Evolutionary conservation across 1,139 yeast genomes (phyloP), one percentile per base, ranked within the genome.

Genomic region (Pichia kudriavzevii): DNA sequence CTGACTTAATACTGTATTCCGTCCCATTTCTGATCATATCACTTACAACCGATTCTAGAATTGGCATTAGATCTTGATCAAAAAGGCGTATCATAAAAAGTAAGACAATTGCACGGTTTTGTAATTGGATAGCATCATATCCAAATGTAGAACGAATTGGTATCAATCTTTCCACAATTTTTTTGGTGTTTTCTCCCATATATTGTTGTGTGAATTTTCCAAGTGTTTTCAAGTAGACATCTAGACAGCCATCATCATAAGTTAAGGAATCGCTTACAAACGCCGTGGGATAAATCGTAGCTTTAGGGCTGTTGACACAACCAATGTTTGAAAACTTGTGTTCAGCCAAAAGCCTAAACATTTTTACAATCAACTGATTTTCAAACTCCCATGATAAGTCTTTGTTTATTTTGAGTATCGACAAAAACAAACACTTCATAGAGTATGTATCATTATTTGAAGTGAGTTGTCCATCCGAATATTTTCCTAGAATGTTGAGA

Each of bases 61-160:
- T 50, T 1, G 44, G 34, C n/a, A 25, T 18, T 22, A 56, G 48
- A 27, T 53, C 56, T 8, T 38, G 36, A 16, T 50, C 50, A 43
- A 57, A 55, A 2, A 54, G 34, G 17, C 43, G 36, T 3, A 51
- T 43, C 49, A 55, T 46, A 20, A 50, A 42, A 22, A 57, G 32
- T 12, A 56, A 35, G 4, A 56, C 36, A 25, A 52, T 52, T 3
- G 51, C 43, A 26, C 61, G 39, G 39, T 54, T 56, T 23, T 46
- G 47, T 16, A 57, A 37, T 5, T 52, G 42, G 1, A 30, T 31
- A 3, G 42, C 22, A 4, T 46, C 40, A 36, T 50, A 49, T 2
- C 52, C 49, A 22, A 43, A 38, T 6, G 55, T 42, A 12, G 52
- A 47, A 13, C 58, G 52, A 11, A 56, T 45, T 1, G 62, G 62